Conservation (phyloP, 2,329 filamentous ascomycete genomes). For the Aspergillus unguis region DNA sequence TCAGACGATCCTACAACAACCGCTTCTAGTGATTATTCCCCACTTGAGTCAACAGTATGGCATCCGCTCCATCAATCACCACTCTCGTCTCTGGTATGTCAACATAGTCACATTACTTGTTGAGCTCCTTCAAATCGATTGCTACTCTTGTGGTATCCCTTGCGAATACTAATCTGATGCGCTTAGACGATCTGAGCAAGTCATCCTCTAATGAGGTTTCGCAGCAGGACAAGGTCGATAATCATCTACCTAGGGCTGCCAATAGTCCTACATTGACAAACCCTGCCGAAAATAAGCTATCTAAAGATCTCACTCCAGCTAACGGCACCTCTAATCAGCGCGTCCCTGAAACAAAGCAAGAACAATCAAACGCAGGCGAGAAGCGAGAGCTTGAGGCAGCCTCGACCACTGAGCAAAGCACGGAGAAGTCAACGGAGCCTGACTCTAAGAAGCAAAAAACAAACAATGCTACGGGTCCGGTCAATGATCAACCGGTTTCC, state of each 20-base stretch:
- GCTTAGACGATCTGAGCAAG: conserved; percentile 12
- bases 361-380: conserved; percentile 17
- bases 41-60: conserved; percentile 20
- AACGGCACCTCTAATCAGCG: neutral
- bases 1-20: neutral
- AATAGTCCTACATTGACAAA: conserved; percentile 6
- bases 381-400: conserved; percentile 25
- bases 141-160: neutral
- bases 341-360: conserved; percentile 11
- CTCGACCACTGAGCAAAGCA: conserved; percentile 12
- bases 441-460: conserved; percentile 37
- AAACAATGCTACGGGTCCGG: conserved; percentile 10
- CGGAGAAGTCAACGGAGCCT: conserved; percentile 21
- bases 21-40: conserved; percentile 15
- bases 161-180: conserved; percentile 17
- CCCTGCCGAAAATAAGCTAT: conserved; percentile 8
- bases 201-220: neutral
- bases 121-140: neutral
- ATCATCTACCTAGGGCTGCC: neutral
- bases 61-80: conserved; percentile 20
- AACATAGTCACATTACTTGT: neutral
- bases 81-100: conserved; percentile 25
- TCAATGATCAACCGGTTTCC: conserved; percentile 16
- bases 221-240: conserved; percentile 11
- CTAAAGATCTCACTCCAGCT: conserved; percentile 4